phyloP scores from a whole-genome alignment of 768 basidiomycete species.

The Tricholoma bakamatsutake region DNA sequence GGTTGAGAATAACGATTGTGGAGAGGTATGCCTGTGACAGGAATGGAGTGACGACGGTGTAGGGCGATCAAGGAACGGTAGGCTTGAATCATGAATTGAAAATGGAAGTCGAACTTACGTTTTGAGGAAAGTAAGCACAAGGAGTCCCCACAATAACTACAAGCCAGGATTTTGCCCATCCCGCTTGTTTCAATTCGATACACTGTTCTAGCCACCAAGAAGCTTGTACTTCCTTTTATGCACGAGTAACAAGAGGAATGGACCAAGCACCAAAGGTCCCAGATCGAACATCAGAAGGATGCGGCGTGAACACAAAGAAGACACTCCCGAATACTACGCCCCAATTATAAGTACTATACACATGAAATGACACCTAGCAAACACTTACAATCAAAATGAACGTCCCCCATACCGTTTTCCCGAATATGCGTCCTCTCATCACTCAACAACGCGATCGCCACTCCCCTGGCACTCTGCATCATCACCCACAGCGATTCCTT shows the following conservation, averaged over 20 bases:
- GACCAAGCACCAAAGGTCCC: background rate
- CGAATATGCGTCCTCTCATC: conserved; percentile 32
- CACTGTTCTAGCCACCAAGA: background rate
- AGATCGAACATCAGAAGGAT: background rate
- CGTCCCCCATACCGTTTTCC: background rate
- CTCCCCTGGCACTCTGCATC: conserved; percentile 60
- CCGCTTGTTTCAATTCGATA: background rate
- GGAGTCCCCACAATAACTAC: background rate
- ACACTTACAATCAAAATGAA: background rate
- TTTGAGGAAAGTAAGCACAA: background rate
- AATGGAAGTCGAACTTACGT: background rate
- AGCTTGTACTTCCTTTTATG: background rate
- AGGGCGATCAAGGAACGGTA: background rate
- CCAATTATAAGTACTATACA: background rate
- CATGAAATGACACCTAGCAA: background rate
- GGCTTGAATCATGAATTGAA: background rate
- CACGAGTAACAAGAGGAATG: background rate
- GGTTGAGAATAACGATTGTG: background rate
- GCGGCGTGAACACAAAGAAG: background rate
- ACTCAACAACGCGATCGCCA: conserved; percentile 51
- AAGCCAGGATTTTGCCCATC: background rate
- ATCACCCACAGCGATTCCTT: conserved; percentile 64
- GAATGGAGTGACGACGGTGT: background rate
- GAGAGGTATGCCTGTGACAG: conserved; percentile 1
- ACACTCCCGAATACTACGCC: conserved; percentile 45